These are phyloP conservation scores for Sabuloglossum arenarium DNA, from an alignment of 495 filamentous ascomycete species.

Conservation along the genomic window DNA sequence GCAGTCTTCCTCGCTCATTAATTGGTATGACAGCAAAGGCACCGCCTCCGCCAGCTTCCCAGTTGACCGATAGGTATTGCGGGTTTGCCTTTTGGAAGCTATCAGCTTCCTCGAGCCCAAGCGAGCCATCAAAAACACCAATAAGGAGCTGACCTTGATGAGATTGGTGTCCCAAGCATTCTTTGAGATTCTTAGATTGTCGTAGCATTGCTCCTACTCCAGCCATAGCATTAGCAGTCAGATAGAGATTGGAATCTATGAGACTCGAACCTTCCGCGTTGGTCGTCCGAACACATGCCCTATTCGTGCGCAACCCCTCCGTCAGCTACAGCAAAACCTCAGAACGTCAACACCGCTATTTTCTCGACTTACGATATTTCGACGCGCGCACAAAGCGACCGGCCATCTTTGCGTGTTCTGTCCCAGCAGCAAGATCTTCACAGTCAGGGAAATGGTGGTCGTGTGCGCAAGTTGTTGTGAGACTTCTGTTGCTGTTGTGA, in stretches of 20 bases:
- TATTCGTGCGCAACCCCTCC: conserved; percentile 20
- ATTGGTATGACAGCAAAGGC: conserved; percentile 93
- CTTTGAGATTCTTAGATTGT: conserved; percentile 81
- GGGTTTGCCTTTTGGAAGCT: conserved; percentile 52
- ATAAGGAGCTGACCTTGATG: conserved; percentile 46
- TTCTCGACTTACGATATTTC: conserved; percentile 71
- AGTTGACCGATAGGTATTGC: conserved; percentile 92
- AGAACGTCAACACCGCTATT: conserved; percentile 15
- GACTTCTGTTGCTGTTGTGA: background rate
- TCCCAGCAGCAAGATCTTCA: background rate
- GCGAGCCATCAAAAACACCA: background rate
- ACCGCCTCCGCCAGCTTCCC: conserved; percentile 91
- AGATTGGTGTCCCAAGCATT: conserved; percentile 99
- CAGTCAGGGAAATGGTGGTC: background rate
- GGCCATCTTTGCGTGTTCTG: conserved; percentile 38
- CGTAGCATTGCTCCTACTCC: conserved; percentile 69
- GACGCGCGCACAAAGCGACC: conserved; percentile 95
- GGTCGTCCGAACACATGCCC: conserved; percentile 95
- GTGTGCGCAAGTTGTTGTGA: background rate
- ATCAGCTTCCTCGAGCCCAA: conserved; percentile 12
- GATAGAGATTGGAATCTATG: background rate
- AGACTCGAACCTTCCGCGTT: conserved; percentile 54
- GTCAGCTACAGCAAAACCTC: conserved; percentile 11
- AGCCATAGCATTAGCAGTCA: background rate
- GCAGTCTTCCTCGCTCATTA: conserved; percentile 67